Evolutionary conservation across 768 basidiomycete species (phyloP).

Genomic region (Jaapia argillacea): DNA sequence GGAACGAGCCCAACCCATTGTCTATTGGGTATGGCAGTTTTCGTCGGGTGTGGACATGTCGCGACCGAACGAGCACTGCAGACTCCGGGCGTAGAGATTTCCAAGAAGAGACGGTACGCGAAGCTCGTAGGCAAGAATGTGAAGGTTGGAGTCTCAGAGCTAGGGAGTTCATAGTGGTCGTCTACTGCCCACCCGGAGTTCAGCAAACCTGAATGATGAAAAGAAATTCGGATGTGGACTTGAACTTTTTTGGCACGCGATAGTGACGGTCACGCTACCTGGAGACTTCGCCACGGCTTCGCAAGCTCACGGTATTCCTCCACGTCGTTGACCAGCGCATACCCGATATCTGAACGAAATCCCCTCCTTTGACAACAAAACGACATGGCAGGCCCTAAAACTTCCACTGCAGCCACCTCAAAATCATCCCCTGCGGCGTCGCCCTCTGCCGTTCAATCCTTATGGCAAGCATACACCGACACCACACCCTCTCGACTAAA

Average conservation of each 20-base stretch:
- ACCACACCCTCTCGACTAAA: conserved; percentile 80
- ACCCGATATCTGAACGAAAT: too few relatives aligned
- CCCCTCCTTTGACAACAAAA: too few relatives aligned
- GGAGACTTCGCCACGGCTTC: too few relatives aligned
- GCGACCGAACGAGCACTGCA: conserved; percentile 17
- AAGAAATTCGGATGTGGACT: too few relatives aligned
- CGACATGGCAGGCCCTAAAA: too few relatives aligned
- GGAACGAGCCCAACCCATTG: conserved; percentile 68
- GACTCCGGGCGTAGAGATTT: conserved; percentile 5
- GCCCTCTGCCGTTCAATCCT: conserved; percentile 36
- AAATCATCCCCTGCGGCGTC: conserved; percentile 12
- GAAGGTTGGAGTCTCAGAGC: conserved; percentile 7
- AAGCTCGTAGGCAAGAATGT: neutral
- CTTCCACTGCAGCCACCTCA: conserved; percentile 20
- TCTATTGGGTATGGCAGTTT: conserved; percentile 57
- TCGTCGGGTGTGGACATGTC: conserved; percentile 40
- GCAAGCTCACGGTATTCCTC: too few relatives aligned
- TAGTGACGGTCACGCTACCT: too few relatives aligned
- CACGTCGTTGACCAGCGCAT: too few relatives aligned
- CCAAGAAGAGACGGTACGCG: neutral
- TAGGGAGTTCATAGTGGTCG: conserved; percentile 9
- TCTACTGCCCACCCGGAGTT: neutral
- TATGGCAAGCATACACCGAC: conserved; percentile 71
- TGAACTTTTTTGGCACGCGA: too few relatives aligned
- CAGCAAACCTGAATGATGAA: too few relatives aligned